Evolutionary conservation across 1,284 basidiomycete genomes (phyloP).

Genomic region (Neonothopanus nambi): DNA sequence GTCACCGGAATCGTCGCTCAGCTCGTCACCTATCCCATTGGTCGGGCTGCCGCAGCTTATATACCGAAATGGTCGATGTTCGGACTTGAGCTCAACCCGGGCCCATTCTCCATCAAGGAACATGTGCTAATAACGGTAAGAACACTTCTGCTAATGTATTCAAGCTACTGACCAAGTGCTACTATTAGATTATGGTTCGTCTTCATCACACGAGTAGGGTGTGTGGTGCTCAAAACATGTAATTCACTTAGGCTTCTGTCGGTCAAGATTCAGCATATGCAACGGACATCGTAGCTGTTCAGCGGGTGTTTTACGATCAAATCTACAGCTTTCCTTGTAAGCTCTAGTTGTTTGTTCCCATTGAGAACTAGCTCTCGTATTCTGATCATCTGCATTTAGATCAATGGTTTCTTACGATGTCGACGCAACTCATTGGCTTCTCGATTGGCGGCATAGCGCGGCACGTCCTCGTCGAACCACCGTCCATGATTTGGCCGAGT

Average conservation of each 20-base stretch:
- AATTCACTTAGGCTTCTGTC: constrained; percentile 29
- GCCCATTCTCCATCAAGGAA: constrained; percentile 44
- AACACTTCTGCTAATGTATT: not conserved
- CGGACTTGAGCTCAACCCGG: constrained; percentile 46
- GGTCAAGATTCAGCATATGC: constrained; percentile 49
- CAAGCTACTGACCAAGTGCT: not conserved
- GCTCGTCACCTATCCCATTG: constrained; percentile 47
- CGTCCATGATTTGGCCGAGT: constrained; percentile 84
- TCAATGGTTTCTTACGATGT: constrained; percentile 67
- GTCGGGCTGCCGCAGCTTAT: constrained; percentile 39
- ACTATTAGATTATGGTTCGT: constrained; percentile 56
- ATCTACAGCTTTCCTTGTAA: constrained; percentile 45
- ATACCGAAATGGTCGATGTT: constrained; percentile 45
- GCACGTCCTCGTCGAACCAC: constrained; percentile 72
- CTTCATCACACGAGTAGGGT: constrained; percentile 21
- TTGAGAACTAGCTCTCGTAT: not conserved
- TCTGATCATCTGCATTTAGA: constrained; percentile 12
- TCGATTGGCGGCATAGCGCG: constrained; percentile 68
- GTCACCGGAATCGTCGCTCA: constrained; percentile 48
- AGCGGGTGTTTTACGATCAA: constrained; percentile 56
- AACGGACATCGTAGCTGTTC: constrained; percentile 64
- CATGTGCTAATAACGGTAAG: constrained; percentile 34
- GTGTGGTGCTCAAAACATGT: constrained; percentile 37
- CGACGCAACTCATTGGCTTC: constrained; percentile 76
- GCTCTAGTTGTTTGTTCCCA: constrained; percentile 30